A percentile compares a stretch with the other conserved stretches of the same genome.
Conservation (phyloP, 2,329 filamentous ascomycete species). For the Aspergillus pseudoglaucus region DNA sequence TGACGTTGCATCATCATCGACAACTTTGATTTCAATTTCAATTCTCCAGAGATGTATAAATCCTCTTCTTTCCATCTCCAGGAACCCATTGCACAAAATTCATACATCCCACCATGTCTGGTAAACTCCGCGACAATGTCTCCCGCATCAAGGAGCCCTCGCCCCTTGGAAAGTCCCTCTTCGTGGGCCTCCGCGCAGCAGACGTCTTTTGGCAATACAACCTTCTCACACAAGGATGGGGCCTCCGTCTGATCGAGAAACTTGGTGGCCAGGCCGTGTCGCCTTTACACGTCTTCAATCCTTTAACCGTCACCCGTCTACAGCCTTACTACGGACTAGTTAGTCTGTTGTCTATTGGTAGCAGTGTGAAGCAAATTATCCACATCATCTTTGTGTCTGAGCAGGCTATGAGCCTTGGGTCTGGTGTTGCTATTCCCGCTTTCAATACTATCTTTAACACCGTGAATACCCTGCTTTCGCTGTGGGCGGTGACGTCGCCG, state of each 20-base stretch:
- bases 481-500: constrained; percentile 32
- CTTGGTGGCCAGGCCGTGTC: constrained; percentile 1
- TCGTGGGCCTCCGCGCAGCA: constrained; percentile 4
- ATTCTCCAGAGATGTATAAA: no score
- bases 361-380: constrained; percentile 7
- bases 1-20: no score
- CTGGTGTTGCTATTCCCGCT: constrained; percentile 39
- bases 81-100: not conserved
- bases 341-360: constrained; percentile 4
- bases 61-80: not conserved
- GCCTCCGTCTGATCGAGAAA: constrained; percentile 26
- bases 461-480: constrained; percentile 50
- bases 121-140: constrained; percentile 8
- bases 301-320: not conserved
- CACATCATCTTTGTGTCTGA: constrained; percentile 8
- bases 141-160: constrained; percentile 3
- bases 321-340: constrained; percentile 7
- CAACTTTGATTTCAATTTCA: no score
- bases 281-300: not conserved
- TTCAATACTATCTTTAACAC: constrained; percentile 54
- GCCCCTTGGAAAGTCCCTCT: constrained; percentile 2
- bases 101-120: not conserved
- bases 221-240: constrained; percentile 16
- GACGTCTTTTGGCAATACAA: constrained; percentile 6
- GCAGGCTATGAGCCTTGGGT: constrained; percentile 2